Base-by-base conservation (phyloP, 371 early-diverging fungal genomes). In the Syncephalastrum sp. region DNA sequence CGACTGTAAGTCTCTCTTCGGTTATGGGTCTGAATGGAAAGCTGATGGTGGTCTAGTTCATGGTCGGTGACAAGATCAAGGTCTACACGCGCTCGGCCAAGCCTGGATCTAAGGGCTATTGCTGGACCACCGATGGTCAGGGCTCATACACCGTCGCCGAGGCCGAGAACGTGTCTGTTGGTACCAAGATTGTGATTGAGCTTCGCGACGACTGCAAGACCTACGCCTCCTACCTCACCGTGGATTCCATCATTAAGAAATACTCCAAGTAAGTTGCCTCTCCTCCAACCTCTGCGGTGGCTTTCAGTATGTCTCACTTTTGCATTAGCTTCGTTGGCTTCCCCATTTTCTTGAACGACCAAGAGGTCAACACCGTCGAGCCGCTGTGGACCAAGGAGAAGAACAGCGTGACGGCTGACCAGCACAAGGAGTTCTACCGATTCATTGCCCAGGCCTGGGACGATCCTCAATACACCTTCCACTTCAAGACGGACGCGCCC, bases 361-460 rank as follows among this genome's bases (percentile, higher is more conserved):
- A 89, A 29, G 75, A 84, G 59, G 79, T 93, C 58, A 97, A 97
- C 79, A 85, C 91, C 5, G 83, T 92, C 51, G 91, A 94, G 65
- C 95, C 99, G 13, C 78, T 99, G 59, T 99, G 99, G 99, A 91
- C 91, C 33, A 93, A 88, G 69, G 82, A 84, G 58, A 83, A 82
- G 64, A 79, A 63, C 64, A 84, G 88, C 5, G 86, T 98, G 24
- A 81, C 90, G 0, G 85, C 88, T n/a, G 92, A 93, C 58, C 93
- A 98, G 59, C 93, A 97, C 78, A 79, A 81, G 33, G 79, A 84
- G 53, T 99, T 99, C 74, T 99, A 96, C 74, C 85, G 85, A 19
- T 90, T 86, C 57, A 81, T 91, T 47, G 83, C 89, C 46, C 76
- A 79, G 29, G 86, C 85, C 12, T 87, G 83, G 83, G 91, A 90